phyloP scores from a whole-genome alignment of 768 basidiomycete genomes.

The Tephrocybe sp. region DNA sequence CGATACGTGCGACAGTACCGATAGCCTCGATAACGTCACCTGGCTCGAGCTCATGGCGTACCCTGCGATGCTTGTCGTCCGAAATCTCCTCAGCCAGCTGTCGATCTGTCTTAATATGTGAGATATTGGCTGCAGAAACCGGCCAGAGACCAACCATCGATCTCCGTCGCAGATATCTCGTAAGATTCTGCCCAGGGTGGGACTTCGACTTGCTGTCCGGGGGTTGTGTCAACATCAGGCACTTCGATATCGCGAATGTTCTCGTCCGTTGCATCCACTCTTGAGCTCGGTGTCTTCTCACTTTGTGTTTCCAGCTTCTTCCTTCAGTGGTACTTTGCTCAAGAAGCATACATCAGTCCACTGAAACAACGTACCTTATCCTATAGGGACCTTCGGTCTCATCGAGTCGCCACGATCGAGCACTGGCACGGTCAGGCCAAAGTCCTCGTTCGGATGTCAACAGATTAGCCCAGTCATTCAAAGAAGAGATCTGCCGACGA shows the following conservation, averaged over 20 bases:
- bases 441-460: constrained; percentile 78
- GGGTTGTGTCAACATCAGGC: constrained; percentile 50
- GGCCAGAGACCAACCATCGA: constrained; percentile 46
- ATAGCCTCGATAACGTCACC: constrained; percentile 90
- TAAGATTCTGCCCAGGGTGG: constrained; percentile 77
- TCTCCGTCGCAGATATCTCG: constrained; percentile 62
- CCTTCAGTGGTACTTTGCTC: constrained; percentile 33
- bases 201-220: constrained; percentile 54
- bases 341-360: neutral
- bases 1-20: constrained; percentile 82
- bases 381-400: constrained; percentile 92
- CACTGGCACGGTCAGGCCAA: constrained; percentile 60
- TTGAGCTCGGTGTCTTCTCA: constrained; percentile 45
- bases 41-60: constrained; percentile 84
- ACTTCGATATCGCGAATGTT: constrained; percentile 49
- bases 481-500: constrained; percentile 61
- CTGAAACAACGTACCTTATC: constrained; percentile 55
- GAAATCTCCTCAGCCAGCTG: constrained; percentile 74
- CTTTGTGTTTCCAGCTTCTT: constrained; percentile 74
- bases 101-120: constrained; percentile 36
- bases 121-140: neutral
- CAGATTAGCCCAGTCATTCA: constrained; percentile 61
- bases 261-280: constrained; percentile 44
- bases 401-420: constrained; percentile 73
- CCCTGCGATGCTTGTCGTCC: constrained; percentile 86